These are phyloP conservation scores for Bolboschoenoplectus hybrid DNA, from an alignment of 202 grass and related monocot genomes.

Conservation along the genomic window DNA sequence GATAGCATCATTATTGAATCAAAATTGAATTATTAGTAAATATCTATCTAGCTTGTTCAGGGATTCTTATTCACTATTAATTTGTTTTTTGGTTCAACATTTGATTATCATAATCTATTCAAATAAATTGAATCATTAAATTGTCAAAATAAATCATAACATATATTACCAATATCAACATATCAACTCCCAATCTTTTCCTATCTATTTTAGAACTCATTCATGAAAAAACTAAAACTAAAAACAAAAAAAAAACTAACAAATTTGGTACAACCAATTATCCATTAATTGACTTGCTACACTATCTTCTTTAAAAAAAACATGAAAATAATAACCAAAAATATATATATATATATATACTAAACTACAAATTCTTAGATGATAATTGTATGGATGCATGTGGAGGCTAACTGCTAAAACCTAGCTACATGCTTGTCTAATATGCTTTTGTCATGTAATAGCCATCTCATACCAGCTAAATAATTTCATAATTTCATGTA, in stretches of 20 bases:
- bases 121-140: too few species aligned
- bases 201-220: background rate
- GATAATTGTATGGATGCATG: background rate
- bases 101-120: too few species aligned
- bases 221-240: background rate
- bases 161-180: background rate
- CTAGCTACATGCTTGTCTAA: constrained; percentile 15
- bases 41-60: too few species aligned
- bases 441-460: constrained; percentile 30
- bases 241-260: background rate
- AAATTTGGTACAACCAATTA: background rate
- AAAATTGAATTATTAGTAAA: too few species aligned
- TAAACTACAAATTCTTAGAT: background rate
- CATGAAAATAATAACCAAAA: background rate
- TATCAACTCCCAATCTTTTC: background rate
- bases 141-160: too few species aligned
- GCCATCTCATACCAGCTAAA: background rate
- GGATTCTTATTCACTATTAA: too few species aligned
- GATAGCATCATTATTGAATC: too few species aligned
- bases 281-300: background rate
- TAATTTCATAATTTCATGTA: background rate
- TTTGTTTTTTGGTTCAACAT: too few species aligned
- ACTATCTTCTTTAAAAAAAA: background rate
- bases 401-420: constrained; percentile 20
- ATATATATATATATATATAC: too few species aligned